Base-by-base conservation (phyloP, 2,329 filamentous ascomycete species). In the Chaetomiaceae sp. region DNA sequence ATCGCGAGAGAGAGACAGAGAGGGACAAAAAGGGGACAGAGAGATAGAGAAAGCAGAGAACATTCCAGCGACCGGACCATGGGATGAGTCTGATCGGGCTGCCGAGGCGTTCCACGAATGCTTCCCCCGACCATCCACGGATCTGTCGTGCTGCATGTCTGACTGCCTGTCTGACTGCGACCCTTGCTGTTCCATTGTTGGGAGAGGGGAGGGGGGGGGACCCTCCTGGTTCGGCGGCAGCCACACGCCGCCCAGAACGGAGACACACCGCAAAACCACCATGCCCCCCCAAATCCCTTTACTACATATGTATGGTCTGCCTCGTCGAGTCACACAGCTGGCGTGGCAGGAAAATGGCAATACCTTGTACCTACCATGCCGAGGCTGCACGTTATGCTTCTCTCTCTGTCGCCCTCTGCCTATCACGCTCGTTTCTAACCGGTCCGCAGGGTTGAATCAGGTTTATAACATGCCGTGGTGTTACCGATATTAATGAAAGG, bases 291-390 rank as follows among this genome's bases (percentile, higher is more conserved):
- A 16, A 21, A 11, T 20, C 43, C 37, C 20, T 30, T 30, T 21
- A n/a, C n/a, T n/a, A n/a, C n/a, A n/a, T n/a, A n/a, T 27, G 25
- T 5, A 16, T 45, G 36, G 30, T 45, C 54, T 52, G 48, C 56
- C 54, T 58, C 36, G 41, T 33, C 48, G 41, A 34, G 54, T 58
- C 34, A 40, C 38, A 56, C 56, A 56, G 34, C 32, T 55, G 49
- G 33, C 33, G 45, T 44, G 38, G 45, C 51, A 36, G 37, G 27
- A 37, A 16, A 48, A 8, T 7, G 27, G n/a, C 23, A 29, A 38
- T 27, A 14, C n/a, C n/a, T n/a, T 33, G 25, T 5, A 27, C 5
- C 9, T 9, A 9, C 33, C n/a, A 32, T 32, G 6, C 34, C 43
- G 34, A 44, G 20, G 18, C n/a, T 18, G 20, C 8, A 8, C 11